These are phyloP conservation scores for Posidonia australis DNA, from an alignment of 106 monocot species.

Conservation along the genomic window DNA sequence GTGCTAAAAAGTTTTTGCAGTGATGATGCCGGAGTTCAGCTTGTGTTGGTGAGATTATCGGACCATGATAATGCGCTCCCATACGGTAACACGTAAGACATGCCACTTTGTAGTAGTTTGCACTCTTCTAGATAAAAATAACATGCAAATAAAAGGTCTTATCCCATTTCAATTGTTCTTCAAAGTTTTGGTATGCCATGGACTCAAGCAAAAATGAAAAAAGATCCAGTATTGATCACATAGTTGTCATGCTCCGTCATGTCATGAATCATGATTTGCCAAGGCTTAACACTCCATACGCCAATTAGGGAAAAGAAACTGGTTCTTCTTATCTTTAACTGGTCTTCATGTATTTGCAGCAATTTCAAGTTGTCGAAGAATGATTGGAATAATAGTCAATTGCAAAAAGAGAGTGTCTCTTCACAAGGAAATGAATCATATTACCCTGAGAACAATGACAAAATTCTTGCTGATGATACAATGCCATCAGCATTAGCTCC, in stretches of 20 bases:
- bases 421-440: not conserved
- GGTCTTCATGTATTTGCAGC: not conserved
- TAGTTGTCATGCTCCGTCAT: too few species aligned
- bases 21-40: slow-evolving; percentile 34
- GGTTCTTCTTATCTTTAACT: not conserved
- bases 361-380: not conserved
- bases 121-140: not conserved
- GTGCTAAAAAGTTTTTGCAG: slow-evolving; percentile 13
- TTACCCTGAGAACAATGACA: not conserved
- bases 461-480: not conserved
- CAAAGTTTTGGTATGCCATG: too few species aligned
- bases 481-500: slow-evolving; percentile 14
- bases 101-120: slow-evolving; percentile 3
- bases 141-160: too few species aligned
- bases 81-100: slow-evolving; percentile 17
- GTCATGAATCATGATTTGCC: slow-evolving; percentile 1
- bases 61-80: slow-evolving; percentile 19
- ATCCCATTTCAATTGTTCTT: not conserved
- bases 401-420: not conserved
- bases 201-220: too few species aligned
- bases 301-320: not conserved
- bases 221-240: not conserved
- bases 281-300: not conserved
- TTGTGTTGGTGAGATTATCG: slow-evolving; percentile 30
- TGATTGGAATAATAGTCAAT: not conserved